These are phyloP conservation scores for Butyriboletus appendiculatus DNA, from an alignment of 1,284 basidiomycete genomes.

Conservation along the genomic window DNA sequence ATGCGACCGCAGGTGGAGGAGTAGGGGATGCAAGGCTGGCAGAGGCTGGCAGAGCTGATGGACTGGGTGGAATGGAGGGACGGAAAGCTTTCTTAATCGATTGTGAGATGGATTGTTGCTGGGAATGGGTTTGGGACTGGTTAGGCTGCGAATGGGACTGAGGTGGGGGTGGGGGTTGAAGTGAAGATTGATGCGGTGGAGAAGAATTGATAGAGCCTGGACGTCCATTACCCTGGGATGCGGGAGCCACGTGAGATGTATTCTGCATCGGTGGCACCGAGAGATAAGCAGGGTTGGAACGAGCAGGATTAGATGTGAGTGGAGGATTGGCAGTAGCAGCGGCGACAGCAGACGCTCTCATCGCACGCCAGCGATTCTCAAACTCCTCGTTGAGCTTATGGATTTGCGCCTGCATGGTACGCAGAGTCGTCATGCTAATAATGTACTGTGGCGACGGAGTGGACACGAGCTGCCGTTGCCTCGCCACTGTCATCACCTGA, in stretches of 20 bases:
- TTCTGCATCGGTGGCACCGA: conserved; percentile 22
- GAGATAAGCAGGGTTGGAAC: conserved; percentile 8
- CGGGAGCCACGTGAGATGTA: conserved; percentile 6
- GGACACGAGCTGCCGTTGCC: conserved; percentile 50
- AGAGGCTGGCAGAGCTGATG: conserved; percentile 24
- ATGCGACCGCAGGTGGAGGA: conserved; percentile 33
- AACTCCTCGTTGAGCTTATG: conserved; percentile 44
- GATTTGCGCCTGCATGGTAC: conserved; percentile 49
- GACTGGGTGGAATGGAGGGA: conserved; percentile 22
- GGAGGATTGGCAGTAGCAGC: conserved; percentile 12
- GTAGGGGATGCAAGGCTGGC: conserved; percentile 38
- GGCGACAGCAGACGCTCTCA: conserved; percentile 18
- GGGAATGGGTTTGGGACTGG: conserved; percentile 14
- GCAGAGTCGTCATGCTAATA: conserved; percentile 44
- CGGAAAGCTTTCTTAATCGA: conserved; percentile 29
- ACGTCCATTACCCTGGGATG: conserved; percentile 19
- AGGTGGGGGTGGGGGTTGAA: neutral
- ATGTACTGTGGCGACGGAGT: conserved; percentile 52
- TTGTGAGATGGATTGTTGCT: conserved; percentile 8
- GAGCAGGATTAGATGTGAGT: conserved; percentile 6
- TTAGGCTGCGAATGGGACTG: conserved; percentile 17
- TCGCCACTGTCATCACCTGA: conserved; percentile 52
- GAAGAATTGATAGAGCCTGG: conserved; percentile 17
- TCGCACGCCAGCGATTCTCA: conserved; percentile 26
- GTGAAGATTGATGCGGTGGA: conserved; percentile 15